A percentile compares a stretch with the other conserved stretches of the same genome.
These are phyloP conservation scores for Brasenia schreberi DNA, from an alignment of 164 flowering plant genomes.

Conservation along the genomic window DNA sequence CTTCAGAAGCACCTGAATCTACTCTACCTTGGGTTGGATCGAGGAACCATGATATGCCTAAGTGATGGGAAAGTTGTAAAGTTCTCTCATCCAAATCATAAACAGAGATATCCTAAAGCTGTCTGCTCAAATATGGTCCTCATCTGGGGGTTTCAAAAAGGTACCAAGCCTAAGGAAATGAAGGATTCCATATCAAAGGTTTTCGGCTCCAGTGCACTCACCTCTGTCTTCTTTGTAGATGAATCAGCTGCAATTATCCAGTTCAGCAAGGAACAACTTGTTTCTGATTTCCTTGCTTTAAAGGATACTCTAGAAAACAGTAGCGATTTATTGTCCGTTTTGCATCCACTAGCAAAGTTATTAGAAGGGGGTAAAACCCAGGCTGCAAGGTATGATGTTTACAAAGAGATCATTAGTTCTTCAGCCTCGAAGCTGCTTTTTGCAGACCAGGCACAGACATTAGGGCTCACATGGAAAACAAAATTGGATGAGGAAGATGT, in stretches of 20 bases:
- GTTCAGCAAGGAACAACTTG: slow-evolving; percentile 50
- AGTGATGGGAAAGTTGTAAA: slow-evolving; percentile 29
- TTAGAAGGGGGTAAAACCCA: slow-evolving; percentile 53
- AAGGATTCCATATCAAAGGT: slow-evolving; percentile 47
- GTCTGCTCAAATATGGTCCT: slow-evolving; percentile 39
- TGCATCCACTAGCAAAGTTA: slow-evolving; percentile 66
- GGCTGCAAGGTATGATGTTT: slow-evolving; percentile 58
- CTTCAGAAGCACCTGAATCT: slow-evolving; percentile 54
- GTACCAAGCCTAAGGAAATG: slow-evolving; percentile 39
- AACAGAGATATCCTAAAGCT: slow-evolving; percentile 18
- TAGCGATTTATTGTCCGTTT: slow-evolving; percentile 40
- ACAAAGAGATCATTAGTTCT: slow-evolving; percentile 65
- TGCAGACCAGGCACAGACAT: slow-evolving; percentile 74
- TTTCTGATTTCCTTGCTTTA: slow-evolving; percentile 42
- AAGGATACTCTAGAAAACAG: slow-evolving; percentile 41
- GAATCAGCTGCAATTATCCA: slow-evolving; percentile 68
- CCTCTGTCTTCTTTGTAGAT: slow-evolving; percentile 50
- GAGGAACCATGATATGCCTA: slow-evolving; percentile 50
- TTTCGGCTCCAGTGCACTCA: slow-evolving; percentile 46
- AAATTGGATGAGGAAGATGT: slow-evolving; percentile 9
- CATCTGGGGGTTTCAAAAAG: slow-evolving; percentile 64
- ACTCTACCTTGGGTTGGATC: slow-evolving; percentile 67
- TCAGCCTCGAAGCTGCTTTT: slow-evolving; percentile 41
- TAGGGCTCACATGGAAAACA: slow-evolving; percentile 29
- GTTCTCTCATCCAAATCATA: slow-evolving; percentile 11